A percentile compares a stretch with the other conserved stretches of the same genome.
Evolutionary conservation across 2,329 filamentous ascomycete genomes (phyloP).

Genomic region (Stemphylium vesicarium): DNA sequence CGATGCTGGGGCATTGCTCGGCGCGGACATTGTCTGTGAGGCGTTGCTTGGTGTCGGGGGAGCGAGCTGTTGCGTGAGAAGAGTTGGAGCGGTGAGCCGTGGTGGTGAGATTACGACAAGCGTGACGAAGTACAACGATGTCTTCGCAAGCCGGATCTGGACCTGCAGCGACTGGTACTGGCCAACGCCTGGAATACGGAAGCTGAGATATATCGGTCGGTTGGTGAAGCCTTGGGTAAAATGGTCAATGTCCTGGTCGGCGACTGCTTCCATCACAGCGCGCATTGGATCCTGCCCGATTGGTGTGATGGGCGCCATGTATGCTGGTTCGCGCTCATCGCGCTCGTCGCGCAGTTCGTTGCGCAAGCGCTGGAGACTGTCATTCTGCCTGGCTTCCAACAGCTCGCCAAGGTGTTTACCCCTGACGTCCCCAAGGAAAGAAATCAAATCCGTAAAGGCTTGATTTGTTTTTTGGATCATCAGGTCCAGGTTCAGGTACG

Average conservation of each 20-base stretch:
- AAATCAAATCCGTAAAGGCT: slow-evolving; percentile 53
- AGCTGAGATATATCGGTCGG: slow-evolving; percentile 50
- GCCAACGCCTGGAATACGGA: slow-evolving; percentile 40
- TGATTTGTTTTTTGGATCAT: slow-evolving; percentile 55
- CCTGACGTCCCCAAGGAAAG: slow-evolving; percentile 46
- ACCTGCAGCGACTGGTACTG: slow-evolving; percentile 46
- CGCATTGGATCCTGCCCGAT: slow-evolving; percentile 53
- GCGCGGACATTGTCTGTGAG: slow-evolving; percentile 39
- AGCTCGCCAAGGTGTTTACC: slow-evolving; percentile 54
- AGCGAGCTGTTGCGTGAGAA: slow-evolving; percentile 44
- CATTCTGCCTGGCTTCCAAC: slow-evolving; percentile 50
- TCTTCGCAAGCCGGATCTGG: slow-evolving; percentile 51
- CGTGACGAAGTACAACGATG: slow-evolving; percentile 55
- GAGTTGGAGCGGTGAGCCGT: slow-evolving; percentile 34
- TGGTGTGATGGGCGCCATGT: slow-evolving; percentile 57
- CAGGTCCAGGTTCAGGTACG: slow-evolving; percentile 57
- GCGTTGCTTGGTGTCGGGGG: slow-evolving; percentile 37
- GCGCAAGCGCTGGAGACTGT: slow-evolving; percentile 53
- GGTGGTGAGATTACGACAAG: slow-evolving; percentile 46
- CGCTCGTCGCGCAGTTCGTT: slow-evolving; percentile 55
- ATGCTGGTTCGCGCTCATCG: slow-evolving; percentile 56
- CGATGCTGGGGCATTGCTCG: slow-evolving; percentile 29
- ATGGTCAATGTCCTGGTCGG: slow-evolving; percentile 52
- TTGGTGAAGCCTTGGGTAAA: slow-evolving; percentile 54
- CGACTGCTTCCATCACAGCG: slow-evolving; percentile 48